phyloP scores from a whole-genome alignment of 106 monocot species.

The Amphibolis antarctica region DNA sequence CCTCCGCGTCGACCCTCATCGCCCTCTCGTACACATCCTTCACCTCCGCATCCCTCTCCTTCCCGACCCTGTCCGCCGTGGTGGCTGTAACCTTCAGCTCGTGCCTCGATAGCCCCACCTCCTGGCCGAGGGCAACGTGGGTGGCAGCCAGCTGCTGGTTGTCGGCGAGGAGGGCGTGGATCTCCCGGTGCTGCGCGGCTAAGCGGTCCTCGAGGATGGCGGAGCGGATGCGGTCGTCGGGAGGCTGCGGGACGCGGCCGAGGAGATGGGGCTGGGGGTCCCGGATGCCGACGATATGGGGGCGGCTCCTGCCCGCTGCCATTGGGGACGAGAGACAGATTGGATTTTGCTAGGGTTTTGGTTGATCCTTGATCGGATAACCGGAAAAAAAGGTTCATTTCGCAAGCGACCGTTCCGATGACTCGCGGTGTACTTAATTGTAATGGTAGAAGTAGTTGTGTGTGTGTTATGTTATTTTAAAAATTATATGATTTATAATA shows the following conservation, averaged over 20 bases:
- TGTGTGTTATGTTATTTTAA: too few relatives aligned
- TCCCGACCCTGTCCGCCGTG: slow-evolving; percentile 10
- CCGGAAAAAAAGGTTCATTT: too few relatives aligned
- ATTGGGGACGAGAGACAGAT: not conserved
- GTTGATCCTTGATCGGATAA: not conserved
- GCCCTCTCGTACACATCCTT: slow-evolving; percentile 31
- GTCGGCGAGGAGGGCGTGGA: slow-evolving; percentile 63
- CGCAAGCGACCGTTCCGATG: too few relatives aligned
- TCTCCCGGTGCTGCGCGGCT: slow-evolving; percentile 49
- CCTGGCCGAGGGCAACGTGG: slow-evolving; percentile 85
- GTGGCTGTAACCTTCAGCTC: slow-evolving; percentile 36
- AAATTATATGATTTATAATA: too few relatives aligned
- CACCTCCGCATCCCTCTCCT: slow-evolving; percentile 37
- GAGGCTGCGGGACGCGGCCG: slow-evolving; percentile 2
- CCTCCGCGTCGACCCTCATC: slow-evolving; percentile 52
- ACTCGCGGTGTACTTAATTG: too few relatives aligned
- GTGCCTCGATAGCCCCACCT: slow-evolving; percentile 46
- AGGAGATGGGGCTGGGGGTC: slow-evolving; percentile 12
- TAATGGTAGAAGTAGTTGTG: too few relatives aligned
- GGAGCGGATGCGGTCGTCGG: slow-evolving; percentile 4
- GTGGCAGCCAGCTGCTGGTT: slow-evolving; percentile 90
- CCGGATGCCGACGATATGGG: slow-evolving; percentile 7
- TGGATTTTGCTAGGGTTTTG: slow-evolving; percentile 6
- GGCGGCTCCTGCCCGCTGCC: slow-evolving; percentile 1
- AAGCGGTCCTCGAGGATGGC: slow-evolving; percentile 50